A percentile compares a stretch with the other conserved stretches of the same genome.
Evolutionary conservation across 1,139 yeast genomes (phyloP).

Genomic region (Protomyces inouyei): DNA sequence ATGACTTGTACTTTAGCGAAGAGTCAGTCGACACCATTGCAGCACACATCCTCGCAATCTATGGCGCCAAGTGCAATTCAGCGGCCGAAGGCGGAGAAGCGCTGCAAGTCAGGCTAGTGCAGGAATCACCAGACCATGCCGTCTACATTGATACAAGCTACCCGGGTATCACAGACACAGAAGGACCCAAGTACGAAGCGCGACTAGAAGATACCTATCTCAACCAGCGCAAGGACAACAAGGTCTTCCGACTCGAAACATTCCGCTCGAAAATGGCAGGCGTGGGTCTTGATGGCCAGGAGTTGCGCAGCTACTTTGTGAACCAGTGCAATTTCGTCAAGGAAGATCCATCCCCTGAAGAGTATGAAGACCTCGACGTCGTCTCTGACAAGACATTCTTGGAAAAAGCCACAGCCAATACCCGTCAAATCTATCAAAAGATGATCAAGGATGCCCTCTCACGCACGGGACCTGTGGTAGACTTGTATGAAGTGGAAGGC

Average conservation of each 20-base stretch:
- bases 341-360: conserved; percentile 41
- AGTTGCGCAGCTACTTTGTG: conserved; percentile 76
- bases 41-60: conserved; percentile 74
- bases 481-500: conserved; percentile 74
- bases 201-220: conserved; percentile 77
- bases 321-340: conserved; percentile 64
- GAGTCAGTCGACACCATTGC: conserved; percentile 78
- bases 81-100: conserved; percentile 50
- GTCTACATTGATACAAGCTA: conserved; percentile 76
- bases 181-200: conserved; percentile 50
- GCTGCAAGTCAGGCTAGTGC: conserved; percentile 65
- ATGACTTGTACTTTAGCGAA: conserved; percentile 81
- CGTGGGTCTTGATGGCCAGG: conserved; percentile 46
- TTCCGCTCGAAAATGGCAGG: conserved; percentile 65
- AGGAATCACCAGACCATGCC: conserved; percentile 80
- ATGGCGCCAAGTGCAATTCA: conserved; percentile 90
- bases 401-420: conserved; percentile 73
- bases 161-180: conserved; percentile 41
- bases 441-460: conserved; percentile 64
- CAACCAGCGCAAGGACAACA: conserved; percentile 49
- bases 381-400: conserved; percentile 70
- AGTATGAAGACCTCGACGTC: conserved; percentile 36
- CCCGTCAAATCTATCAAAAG: conserved; percentile 69
- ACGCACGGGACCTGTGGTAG: conserved; percentile 90
- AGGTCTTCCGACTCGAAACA: conserved; percentile 71